Evolutionary conservation across 352 stramenopile species (phyloP).

Genomic region (Phytophthora nicotianae): DNA sequence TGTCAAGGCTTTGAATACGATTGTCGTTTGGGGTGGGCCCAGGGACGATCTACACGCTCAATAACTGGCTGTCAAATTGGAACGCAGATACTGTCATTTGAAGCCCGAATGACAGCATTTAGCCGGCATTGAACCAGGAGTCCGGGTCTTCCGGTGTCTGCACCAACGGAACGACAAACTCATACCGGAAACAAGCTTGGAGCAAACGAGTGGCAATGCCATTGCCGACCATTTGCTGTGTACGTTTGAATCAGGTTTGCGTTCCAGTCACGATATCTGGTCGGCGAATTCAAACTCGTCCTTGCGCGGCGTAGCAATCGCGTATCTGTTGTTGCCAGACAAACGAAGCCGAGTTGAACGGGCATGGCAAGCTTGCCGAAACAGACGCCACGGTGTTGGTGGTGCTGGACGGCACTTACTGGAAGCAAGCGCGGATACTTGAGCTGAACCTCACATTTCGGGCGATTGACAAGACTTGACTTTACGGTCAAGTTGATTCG

Average conservation of each 20-base stretch:
- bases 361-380: background rate
- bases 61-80: too few species aligned
- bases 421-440: conserved; percentile 14
- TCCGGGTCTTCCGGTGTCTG: background rate
- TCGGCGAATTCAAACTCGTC: background rate
- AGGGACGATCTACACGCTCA: background rate
- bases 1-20: conserved; percentile 3
- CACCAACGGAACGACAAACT: conserved; percentile 15
- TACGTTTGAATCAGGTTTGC: conserved; percentile 5
- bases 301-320: background rate
- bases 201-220: background rate
- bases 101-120: background rate
- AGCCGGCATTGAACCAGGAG: background rate
- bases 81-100: background rate
- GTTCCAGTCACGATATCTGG: conserved; percentile 4
- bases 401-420: background rate
- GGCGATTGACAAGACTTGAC: background rate
- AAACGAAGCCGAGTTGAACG: background rate
- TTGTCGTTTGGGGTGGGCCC: background rate
- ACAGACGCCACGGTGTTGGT: conserved; percentile 3
- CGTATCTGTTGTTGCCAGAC: conserved; percentile 9
- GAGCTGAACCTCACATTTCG: conserved; percentile 8
- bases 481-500: conserved; percentile 9
- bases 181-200: too few species aligned
- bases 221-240: background rate